Evolutionary conservation across 331 rosid genomes (phyloP).

Genomic region (Rhamnella rubrinervis): DNA sequence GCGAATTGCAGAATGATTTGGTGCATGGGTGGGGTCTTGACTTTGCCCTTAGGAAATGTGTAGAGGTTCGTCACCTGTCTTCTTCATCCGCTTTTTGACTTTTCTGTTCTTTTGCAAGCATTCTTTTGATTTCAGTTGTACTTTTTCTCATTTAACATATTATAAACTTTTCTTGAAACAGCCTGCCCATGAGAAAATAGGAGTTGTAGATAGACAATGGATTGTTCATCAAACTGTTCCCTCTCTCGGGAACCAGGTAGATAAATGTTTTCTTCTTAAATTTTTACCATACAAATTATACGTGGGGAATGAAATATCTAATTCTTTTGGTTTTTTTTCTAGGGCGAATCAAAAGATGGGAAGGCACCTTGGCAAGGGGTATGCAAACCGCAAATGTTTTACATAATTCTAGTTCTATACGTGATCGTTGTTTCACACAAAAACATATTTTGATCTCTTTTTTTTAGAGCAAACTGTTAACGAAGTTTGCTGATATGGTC

Average conservation of each 20-base stretch:
- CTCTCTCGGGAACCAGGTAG: slow-evolving; percentile 89
- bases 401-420: too few relatives aligned
- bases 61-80: slow-evolving; percentile 57
- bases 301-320: neutral
- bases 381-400: slow-evolving; percentile 22
- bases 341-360: slow-evolving; percentile 80
- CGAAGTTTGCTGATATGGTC: slow-evolving; percentile 15
- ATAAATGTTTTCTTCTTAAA: neutral
- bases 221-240: slow-evolving; percentile 90
- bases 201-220: slow-evolving; percentile 97
- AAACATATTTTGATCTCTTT: neutral
- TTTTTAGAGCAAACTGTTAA: neutral
- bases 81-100: neutral
- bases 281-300: slow-evolving; percentile 7
- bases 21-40: slow-evolving; percentile 99
- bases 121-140: neutral
- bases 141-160: neutral
- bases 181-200: slow-evolving; percentile 97
- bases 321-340: neutral
- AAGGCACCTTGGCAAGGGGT: slow-evolving; percentile 91
- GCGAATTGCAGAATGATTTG: slow-evolving; percentile 80
- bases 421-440: neutral
- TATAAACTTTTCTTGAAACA: slow-evolving; percentile 22
- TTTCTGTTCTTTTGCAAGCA: neutral
- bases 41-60: slow-evolving; percentile 92